Evolutionary conservation across 2,329 filamentous ascomycete genomes (phyloP), one percentile per base, ranked within the genome.

Genomic region (Fusarium sp.): DNA sequence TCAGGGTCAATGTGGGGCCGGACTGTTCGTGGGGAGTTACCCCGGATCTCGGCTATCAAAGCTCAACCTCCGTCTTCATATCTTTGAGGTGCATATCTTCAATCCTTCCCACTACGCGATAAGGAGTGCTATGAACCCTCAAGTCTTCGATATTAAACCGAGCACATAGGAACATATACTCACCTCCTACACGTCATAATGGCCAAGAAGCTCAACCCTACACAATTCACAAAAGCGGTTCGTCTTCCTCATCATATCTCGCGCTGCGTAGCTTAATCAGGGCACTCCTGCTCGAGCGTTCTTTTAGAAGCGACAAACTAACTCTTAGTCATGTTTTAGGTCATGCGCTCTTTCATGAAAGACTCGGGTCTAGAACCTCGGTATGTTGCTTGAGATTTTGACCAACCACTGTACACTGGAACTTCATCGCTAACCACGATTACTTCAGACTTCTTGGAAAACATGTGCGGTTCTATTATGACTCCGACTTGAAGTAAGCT

Each of bases 311-410:
- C 10, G 3, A 7, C 1, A 19, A 32, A 0, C 30, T 59, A 11
- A 74, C 25, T 4, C 0, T 4, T 17, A 17, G 22, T 6, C 9
- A 7, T 22, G 3, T n/a, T 13, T 11, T 60, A 96, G 93, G 93
- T 96, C 46, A 87, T 93, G 83, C 91, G 92, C 77, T 94, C 92
- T 3, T 97, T 97, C 79, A 88, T 92, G 82, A 87, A 87, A 70
- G 92, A 93, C 68, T 97, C 94, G 7, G 94, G 94, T 8, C 82
- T 98, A 20, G 95, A 97, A 78, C 93, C 93, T 77, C 92, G 92
- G 94, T 97, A 76, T 9, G 69, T 56, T n/a, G 27, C 17, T 23
- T 19, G 14, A 19, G 6, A 30, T 22, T 25, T 15, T 9, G 25
- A 39, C 4, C 19, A 13, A 13, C 15, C n/a, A 22, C 11, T 32